Percentiles rank a stretch among this genome's conserved stretches.
These are phyloP conservation scores for Pichia sp. DNA, from an alignment of 1,139 yeast species.

Conservation along the genomic window DNA sequence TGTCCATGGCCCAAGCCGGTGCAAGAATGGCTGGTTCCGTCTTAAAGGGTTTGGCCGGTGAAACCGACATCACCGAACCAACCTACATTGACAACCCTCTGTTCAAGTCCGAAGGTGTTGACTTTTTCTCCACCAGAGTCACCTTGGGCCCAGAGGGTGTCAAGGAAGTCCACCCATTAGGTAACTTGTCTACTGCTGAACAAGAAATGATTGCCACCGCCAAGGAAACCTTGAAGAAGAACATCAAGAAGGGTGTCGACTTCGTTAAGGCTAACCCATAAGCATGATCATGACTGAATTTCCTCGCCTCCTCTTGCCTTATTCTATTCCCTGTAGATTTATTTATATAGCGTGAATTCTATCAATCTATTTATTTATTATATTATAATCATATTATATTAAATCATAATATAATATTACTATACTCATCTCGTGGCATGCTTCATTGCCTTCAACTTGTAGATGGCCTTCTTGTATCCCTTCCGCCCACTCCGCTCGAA, in stretches of 20 bases:
- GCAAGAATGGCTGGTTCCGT: constrained; percentile 89
- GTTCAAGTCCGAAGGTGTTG: constrained; percentile 79
- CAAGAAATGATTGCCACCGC: constrained; percentile 74
- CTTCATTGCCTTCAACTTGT: constrained; percentile 34
- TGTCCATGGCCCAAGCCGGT: constrained; percentile 99
- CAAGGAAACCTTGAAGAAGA: constrained; percentile 75
- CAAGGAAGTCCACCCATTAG: constrained; percentile 65
- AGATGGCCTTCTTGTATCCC: constrained; percentile 52
- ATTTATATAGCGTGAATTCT: constrained; percentile 1
- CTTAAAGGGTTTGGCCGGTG: constrained; percentile 70
- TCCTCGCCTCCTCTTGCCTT: neutral
- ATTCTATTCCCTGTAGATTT: constrained; percentile 2
- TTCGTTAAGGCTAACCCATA: constrained; percentile 44
- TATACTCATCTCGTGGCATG: neutral
- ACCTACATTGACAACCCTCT: constrained; percentile 77
- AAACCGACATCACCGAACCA: constrained; percentile 68
- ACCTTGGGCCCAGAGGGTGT: constrained; percentile 88
- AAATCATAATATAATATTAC: neutral
- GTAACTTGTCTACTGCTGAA: constrained; percentile 55
- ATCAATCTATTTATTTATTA: neutral
- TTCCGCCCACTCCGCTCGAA: constrained; percentile 57
- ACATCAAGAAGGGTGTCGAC: constrained; percentile 69
- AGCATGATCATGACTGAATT: constrained; percentile 6
- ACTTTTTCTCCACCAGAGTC: constrained; percentile 90
- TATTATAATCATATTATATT: neutral